Percentiles rank a stretch among this genome's conserved stretches.
These are phyloP conservation scores for Penicillium sp. DNA, from an alignment of 2,329 filamentous ascomycete species.

Conservation along the genomic window DNA sequence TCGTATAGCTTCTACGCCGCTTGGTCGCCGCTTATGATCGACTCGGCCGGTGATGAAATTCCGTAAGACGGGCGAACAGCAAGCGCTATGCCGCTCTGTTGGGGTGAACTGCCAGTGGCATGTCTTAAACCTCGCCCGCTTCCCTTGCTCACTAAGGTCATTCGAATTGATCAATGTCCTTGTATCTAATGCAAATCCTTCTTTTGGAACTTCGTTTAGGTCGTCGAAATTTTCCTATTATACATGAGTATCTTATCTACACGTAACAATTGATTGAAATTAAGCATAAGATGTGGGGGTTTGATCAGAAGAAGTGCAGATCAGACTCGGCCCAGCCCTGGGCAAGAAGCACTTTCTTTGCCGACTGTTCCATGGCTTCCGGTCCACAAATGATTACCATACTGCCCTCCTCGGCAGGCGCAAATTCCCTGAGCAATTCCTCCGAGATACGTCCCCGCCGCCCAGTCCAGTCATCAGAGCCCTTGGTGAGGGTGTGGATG, in stretches of 20 bases:
- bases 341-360: slow-evolving; percentile 58
- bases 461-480: slow-evolving; percentile 68
- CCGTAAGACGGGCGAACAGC: no score
- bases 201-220: neutral
- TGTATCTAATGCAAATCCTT: neutral
- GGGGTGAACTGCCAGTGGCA: no score
- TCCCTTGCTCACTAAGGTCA: no score
- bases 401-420: slow-evolving; percentile 50
- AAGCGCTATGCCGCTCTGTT: no score
- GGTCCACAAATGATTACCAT: slow-evolving; percentile 83
- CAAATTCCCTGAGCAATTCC: slow-evolving; percentile 64
- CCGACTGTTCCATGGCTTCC: slow-evolving; percentile 70
- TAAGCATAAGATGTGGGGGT: neutral
- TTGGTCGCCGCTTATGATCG: no score
- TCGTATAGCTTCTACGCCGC: no score
- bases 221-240: neutral
- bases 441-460: slow-evolving; percentile 67
- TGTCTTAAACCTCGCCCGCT: no score
- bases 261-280: neutral
- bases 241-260: neutral
- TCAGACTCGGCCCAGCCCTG: slow-evolving; percentile 75
- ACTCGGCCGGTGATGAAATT: no score
- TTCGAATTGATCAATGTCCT: no score
- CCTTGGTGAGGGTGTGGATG: slow-evolving; percentile 70
- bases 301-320: slow-evolving; percentile 70